Evolutionary conservation across 495 filamentous ascomycete species (phyloP).

Genomic region (Darksidea phi): DNA sequence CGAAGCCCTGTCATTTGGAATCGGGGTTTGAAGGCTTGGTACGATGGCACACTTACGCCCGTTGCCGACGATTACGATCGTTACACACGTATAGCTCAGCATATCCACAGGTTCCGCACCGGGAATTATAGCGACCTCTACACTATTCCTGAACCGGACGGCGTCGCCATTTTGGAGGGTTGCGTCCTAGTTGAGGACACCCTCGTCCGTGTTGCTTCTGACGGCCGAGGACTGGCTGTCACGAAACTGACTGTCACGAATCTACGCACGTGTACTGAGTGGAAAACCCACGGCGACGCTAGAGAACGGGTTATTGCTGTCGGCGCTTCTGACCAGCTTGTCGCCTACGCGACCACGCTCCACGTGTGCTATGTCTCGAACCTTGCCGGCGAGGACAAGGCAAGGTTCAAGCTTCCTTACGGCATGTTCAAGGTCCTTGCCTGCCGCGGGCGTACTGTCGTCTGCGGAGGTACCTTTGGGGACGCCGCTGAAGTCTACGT

Average conservation of each 20-base stretch:
- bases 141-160: too few species aligned
- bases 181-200: not conserved
- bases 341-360: conserved; percentile 11
- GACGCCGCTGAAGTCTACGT: not conserved
- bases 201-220: not conserved
- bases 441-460: conserved; percentile 19
- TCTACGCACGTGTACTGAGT: conserved; percentile 3
- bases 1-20: conserved; percentile 11
- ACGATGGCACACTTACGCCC: not conserved
- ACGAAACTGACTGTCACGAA: conserved; percentile 7
- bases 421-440: not conserved
- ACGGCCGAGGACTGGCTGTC: not conserved
- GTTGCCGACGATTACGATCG: conserved; percentile 5
- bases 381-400: not conserved
- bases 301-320: conserved; percentile 7
- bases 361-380: conserved; percentile 16
- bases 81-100: conserved; percentile 4
- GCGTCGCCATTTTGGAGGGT: not conserved
- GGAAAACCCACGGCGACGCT: conserved; percentile 1
- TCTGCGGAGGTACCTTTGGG: conserved; percentile 12
- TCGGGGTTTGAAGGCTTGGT: conserved; percentile 8
- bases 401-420: conserved; percentile 10
- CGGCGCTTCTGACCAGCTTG: conserved; percentile 14
- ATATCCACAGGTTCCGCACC: conserved; percentile 16
- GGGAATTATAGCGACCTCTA: not conserved